Percentiles rank a stretch among this genome's conserved stretches.
Conservation (phyloP, 352 stramenopile species). For the Globisporangium carolinianum region DNA sequence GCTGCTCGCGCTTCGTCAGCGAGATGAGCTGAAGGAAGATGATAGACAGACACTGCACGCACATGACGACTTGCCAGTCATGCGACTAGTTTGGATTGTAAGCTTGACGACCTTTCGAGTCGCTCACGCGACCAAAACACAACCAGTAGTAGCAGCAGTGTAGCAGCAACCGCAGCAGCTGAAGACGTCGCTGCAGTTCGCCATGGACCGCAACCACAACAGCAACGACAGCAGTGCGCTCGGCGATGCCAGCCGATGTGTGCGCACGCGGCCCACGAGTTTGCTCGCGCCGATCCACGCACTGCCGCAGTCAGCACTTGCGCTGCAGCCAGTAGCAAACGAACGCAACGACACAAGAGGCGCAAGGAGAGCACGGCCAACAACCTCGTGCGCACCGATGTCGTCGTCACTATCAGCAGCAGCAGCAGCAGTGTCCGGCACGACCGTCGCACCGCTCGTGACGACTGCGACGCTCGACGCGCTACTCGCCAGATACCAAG, state of each 20-base stretch:
- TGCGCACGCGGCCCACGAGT: neutral
- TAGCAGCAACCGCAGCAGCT: too few relatives aligned
- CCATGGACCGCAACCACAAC: conserved; percentile 3
- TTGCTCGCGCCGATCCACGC: conserved; percentile 1
- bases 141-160: too few relatives aligned
- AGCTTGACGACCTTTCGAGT: too few relatives aligned
- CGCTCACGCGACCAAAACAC: too few relatives aligned
- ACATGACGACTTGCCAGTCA: too few relatives aligned
- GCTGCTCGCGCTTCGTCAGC: too few relatives aligned
- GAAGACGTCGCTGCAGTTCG: too few relatives aligned
- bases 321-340: neutral
- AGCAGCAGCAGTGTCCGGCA: neutral
- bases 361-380: conserved; percentile 1
- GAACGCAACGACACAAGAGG: neutral
- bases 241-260: neutral
- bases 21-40: too few relatives aligned
- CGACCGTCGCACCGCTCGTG: conserved; percentile 7
- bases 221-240: neutral
- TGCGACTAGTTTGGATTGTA: too few relatives aligned
- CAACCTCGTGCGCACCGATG: neutral
- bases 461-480: conserved; percentile 28
- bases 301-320: neutral
- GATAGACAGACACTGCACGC: too few relatives aligned
- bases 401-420: neutral
- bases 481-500: conserved; percentile 17